Base-by-base conservation (phyloP, 2,329 filamentous ascomycete genomes). In the Fusarium sp. region DNA sequence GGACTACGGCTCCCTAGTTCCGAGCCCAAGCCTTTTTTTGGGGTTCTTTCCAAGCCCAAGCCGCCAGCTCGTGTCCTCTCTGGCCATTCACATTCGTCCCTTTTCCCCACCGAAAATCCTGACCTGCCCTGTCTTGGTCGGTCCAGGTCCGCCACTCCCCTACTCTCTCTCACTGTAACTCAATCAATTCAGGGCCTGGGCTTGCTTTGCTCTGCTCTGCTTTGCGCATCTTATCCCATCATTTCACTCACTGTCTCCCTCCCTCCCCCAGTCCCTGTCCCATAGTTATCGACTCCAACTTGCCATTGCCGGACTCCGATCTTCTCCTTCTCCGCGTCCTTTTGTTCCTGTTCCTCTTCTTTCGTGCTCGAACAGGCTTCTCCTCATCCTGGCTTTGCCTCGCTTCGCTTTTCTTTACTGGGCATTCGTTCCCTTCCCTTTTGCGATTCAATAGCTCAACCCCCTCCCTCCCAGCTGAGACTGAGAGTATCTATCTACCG, bases 1-100 rank as follows among this genome's bases (percentile, higher is more conserved):
- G 58, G 59, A 68, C 63, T 70, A 70, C 70, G 70, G 70, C 70
- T 73, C 60, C 53, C 55, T 63, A 55, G 63, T 73, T 72, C 70
- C 70, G 70, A 72, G 60, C 48, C 63, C 55, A 46, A 48, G 50
- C 51, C 59, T 67, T 53, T 45, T 49, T 25, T 25, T 25, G 25
- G 25, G 25, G 25, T 25, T 25, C 23, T 25, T 25, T 9, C 25
- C 8, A 25, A 25, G 25, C 25, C 25, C 25, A 25, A 25, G 25
- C 10, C 25, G 25, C 25, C 23, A 21, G 41, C 17, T 52, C 37
- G n/a, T 27, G 27, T 52, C 35, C 20, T 23, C 15, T 18, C n/a
- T 9, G 10, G 14, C 66, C 62, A 69, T 54, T 68, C 54, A 66
- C 9, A 49, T 15, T n/a, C n/a, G 14, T 35, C 18, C n/a, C 18